phyloP scores from a whole-genome alignment of 345 rosid species.

The Gossypium turneri region DNA sequence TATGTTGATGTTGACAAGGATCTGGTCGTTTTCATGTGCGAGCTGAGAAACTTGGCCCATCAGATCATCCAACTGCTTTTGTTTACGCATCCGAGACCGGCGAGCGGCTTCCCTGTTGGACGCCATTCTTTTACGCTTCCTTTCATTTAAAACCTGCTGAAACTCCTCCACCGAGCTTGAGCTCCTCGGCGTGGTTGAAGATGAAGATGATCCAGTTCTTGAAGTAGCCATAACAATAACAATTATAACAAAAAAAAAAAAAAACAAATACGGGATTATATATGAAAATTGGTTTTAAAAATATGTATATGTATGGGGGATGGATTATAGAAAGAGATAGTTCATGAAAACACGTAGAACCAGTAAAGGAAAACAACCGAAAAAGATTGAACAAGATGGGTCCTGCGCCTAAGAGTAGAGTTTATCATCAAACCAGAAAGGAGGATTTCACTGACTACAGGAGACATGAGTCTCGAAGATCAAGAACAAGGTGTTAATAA shows the following conservation, averaged over 20 bases:
- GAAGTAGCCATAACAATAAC: conserved; percentile 55
- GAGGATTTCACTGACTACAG: conserved; percentile 78
- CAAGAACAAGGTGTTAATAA: conserved; percentile 28
- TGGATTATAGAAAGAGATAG: conserved; percentile 2
- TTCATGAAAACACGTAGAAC: conserved; percentile 85
- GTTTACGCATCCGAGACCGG: conserved; percentile 86
- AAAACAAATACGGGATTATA: neutral
- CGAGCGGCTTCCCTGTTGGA: conserved; percentile 91
- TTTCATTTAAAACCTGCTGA: conserved; percentile 45
- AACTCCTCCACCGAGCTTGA: conserved; percentile 55
- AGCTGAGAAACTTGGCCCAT: conserved; percentile 49
- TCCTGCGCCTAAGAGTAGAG: conserved; percentile 79
- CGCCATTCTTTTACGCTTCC: conserved; percentile 80
- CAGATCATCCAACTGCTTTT: conserved; percentile 72
- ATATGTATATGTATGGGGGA: no score
- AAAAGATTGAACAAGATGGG: conserved; percentile 98
- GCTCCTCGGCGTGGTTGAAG: conserved; percentile 39
- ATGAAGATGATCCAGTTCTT: conserved; percentile 37
- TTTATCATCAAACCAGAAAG: conserved; percentile 83
- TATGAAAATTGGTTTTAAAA: neutral
- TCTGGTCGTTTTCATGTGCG: conserved; percentile 48
- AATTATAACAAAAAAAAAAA: neutral
- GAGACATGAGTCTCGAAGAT: conserved; percentile 82
- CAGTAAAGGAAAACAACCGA: conserved; percentile 98
- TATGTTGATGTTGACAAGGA: conserved; percentile 43